phyloP scores from a whole-genome alignment of 1,284 basidiomycete genomes.

The Tausonia pullulans region DNA sequence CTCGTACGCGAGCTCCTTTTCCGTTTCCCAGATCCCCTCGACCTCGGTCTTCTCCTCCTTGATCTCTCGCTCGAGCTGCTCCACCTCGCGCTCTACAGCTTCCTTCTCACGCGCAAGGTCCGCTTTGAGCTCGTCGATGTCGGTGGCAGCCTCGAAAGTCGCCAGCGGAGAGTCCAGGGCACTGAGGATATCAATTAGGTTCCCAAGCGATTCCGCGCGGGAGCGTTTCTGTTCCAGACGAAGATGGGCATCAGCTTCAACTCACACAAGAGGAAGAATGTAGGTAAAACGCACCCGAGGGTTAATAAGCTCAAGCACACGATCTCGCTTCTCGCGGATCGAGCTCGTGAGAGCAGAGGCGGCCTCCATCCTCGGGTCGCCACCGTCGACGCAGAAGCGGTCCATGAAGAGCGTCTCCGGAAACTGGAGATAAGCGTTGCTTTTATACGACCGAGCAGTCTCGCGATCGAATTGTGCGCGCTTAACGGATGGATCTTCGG shows the following conservation, averaged over 20 bases:
- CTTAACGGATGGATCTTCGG: conserved; percentile 34
- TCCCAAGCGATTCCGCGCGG: too few relatives aligned
- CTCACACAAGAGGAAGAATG: neutral
- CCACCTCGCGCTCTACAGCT: conserved; percentile 3
- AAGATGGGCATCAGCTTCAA: neutral
- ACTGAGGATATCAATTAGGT: too few relatives aligned
- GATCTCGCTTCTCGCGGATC: conserved; percentile 51
- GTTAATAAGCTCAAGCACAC: conserved; percentile 54
- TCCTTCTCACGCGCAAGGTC: conserved; percentile 1
- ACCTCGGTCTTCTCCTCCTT: conserved; percentile 33
- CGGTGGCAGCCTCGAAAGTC: neutral
- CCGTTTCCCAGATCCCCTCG: conserved; percentile 56
- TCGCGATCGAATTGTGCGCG: conserved; percentile 93
- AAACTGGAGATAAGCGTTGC: conserved; percentile 88
- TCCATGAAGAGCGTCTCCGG: conserved; percentile 79
- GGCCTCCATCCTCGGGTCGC: conserved; percentile 54
- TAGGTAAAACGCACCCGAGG: conserved; percentile 46
- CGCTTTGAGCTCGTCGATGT: conserved; percentile 10
- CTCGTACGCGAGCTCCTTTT: conserved; percentile 63
- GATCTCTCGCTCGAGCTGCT: conserved; percentile 9
- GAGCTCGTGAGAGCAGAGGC: conserved; percentile 58
- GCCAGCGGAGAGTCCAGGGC: too few relatives aligned
- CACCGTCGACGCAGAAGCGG: conserved; percentile 71
- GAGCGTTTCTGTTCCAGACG: too few relatives aligned
- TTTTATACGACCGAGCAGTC: conserved; percentile 81